Percentiles rank a stretch among this genome's conserved stretches.
Evolutionary conservation across 78 protist genomes (phyloP).

Genomic region (Polysphondylium violaceum): DNA sequence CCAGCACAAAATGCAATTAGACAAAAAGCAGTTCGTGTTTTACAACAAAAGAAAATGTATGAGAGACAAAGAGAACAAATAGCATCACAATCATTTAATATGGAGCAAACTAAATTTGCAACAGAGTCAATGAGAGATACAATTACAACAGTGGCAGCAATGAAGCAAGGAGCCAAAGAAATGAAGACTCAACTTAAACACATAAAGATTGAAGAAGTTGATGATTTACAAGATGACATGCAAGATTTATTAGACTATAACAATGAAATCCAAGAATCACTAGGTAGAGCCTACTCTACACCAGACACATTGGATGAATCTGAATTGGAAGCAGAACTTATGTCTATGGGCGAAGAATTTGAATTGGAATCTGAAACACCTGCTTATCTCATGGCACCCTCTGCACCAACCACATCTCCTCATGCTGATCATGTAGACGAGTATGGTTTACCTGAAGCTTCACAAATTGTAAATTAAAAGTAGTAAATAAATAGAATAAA

Average conservation of each 20-base stretch:
- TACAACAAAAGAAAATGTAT: constrained; percentile 86
- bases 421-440: constrained; percentile 60
- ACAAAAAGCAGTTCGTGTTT: constrained; percentile 83
- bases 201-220: constrained; percentile 81
- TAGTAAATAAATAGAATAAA: neutral
- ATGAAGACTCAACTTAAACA: constrained; percentile 85
- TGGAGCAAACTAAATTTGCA: constrained; percentile 89
- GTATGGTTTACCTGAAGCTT: constrained; percentile 81
- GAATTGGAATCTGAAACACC: constrained; percentile 52
- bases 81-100: constrained; percentile 86
- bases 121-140: constrained; percentile 86
- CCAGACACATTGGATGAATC: constrained; percentile 87
- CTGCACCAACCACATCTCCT: constrained; percentile 65
- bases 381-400: constrained; percentile 55
- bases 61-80: constrained; percentile 88
- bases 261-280: constrained; percentile 85
- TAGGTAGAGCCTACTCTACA: constrained; percentile 84
- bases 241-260: constrained; percentile 85
- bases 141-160: constrained; percentile 82
- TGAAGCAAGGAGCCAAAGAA: constrained; percentile 83
- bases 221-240: constrained; percentile 89
- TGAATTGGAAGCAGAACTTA: constrained; percentile 88
- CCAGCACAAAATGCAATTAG: constrained; percentile 80
- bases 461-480: constrained; percentile 22
- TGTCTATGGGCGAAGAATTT: constrained; percentile 83